Conservation (phyloP, 2,329 filamentous ascomycete genomes). For the Colletotrichum spinosum region DNA sequence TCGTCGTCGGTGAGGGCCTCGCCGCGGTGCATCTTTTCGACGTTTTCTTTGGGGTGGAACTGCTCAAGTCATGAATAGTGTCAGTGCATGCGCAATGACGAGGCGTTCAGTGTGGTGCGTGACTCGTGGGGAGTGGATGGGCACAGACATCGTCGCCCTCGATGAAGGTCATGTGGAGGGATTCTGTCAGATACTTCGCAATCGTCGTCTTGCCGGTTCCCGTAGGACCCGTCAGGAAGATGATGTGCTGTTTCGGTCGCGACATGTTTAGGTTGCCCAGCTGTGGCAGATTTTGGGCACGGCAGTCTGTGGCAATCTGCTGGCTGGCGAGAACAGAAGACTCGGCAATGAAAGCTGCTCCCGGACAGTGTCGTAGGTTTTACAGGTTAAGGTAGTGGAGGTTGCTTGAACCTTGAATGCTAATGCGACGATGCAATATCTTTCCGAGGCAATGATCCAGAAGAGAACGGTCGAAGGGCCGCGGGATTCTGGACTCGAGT, state of each 20-base stretch:
- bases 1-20: slow-evolving; percentile 79
- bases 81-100: slow-evolving; percentile 19
- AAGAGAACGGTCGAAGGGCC: neutral
- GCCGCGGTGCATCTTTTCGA: slow-evolving; percentile 78
- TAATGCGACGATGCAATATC: neutral
- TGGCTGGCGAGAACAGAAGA: neutral
- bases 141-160: slow-evolving; percentile 71
- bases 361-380: too few species aligned
- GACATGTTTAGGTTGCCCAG: slow-evolving; percentile 14
- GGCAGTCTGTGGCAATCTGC: too few species aligned
- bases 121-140: neutral
- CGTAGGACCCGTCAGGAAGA: slow-evolving; percentile 71
- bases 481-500: neutral
- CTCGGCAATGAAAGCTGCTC: neutral
- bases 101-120: neutral
- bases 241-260: slow-evolving; percentile 58
- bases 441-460: slow-evolving; percentile 3
- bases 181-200: slow-evolving; percentile 61
- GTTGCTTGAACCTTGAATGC: slow-evolving; percentile 6
- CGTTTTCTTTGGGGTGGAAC: slow-evolving; percentile 73
- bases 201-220: slow-evolving; percentile 73
- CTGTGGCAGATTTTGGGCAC: neutral
- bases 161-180: slow-evolving; percentile 64
- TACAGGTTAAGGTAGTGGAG: neutral
- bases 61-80: slow-evolving; percentile 36